Evolutionary conservation across 306 rosid genomes (phyloP), one percentile per base, ranked within the genome.

Genomic region (Styphnolobium japonicum): DNA sequence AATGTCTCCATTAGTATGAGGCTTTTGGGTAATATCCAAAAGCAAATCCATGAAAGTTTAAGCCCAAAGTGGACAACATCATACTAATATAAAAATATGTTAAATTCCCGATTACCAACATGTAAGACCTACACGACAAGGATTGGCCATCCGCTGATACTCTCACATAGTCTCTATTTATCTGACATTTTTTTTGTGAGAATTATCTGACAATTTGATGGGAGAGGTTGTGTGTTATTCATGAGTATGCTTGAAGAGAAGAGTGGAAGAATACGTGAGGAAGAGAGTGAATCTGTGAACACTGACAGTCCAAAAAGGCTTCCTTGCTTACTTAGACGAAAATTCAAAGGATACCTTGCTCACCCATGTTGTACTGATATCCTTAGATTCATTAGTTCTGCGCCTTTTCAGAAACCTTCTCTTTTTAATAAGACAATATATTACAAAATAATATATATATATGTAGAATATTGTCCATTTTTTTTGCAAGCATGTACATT

Each of bases 311-410:
- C 37, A 25, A 45, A 78, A 73, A 76, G 37, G 78, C 67, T 82
- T 76, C 77, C 60, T 75, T 75, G 55, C 70, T 65, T 65, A 7
- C 72, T 25, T 2, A 29, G 45, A 37, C 31, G 29, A 65, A 52
- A 34, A 33, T 37, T 78, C 80, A 45, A 66, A 83, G 18, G 68
- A 82, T 78, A 57, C 86, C 77, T 83, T 78, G 76, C 86, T 39
- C 56, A 40, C 29, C 60, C 14, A 11, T 48, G 21, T 7, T 10
- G 53, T 46, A 5, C 69, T 73, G 12, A 45, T 46, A 22, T 27
- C 27, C 23, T 69, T 52, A 10, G 48, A 43, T 61, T 75, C 23
- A 61, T 65, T 21, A 51, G 1, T 14, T 46, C 22, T 62, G 51
- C 45, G 19, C 27, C 71, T 45, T 46, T 58, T 43, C 43, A 64